These are phyloP conservation scores for Coffea canephora DNA, from an alignment of 257 asterid genomes.

Conservation along the genomic window DNA sequence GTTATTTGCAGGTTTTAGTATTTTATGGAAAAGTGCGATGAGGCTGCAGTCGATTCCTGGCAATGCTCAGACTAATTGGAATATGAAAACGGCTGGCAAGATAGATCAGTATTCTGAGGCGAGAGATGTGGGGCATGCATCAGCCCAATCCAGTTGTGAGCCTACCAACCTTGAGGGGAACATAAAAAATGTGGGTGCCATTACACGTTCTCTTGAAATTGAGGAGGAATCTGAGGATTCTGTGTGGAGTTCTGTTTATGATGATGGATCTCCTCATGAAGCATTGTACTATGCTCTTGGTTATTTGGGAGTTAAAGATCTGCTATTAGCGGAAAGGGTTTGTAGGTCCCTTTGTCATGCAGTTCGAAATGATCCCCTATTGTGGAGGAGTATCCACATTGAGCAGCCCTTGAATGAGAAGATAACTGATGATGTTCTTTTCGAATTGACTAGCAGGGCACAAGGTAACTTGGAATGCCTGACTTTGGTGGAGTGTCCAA, in stretches of 20 bases:
- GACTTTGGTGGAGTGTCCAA: conserved; percentile 62
- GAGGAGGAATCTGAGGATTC: conserved; percentile 33
- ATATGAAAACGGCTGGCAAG: conserved; percentile 15
- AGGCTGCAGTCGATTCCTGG: conserved; percentile 39
- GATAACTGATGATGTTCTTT: conserved; percentile 66
- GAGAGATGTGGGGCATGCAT: conserved; percentile 30
- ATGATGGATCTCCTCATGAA: conserved; percentile 56
- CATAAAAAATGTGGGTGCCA: conserved; percentile 27
- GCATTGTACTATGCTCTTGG: conserved; percentile 45
- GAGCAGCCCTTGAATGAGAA: conserved; percentile 60
- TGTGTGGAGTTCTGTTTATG: conserved; percentile 17
- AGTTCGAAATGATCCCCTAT: conserved; percentile 51
- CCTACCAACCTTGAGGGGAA: conserved; percentile 24
- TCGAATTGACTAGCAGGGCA: conserved; percentile 55
- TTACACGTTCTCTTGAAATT: conserved; percentile 16
- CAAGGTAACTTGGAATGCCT: conserved; percentile 61
- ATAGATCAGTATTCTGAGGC: conserved; percentile 26
- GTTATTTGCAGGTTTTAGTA: conserved; percentile 51
- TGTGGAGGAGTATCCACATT: conserved; percentile 76
- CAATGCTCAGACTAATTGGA: conserved; percentile 27
- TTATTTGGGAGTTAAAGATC: conserved; percentile 67
- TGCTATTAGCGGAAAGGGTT: conserved; percentile 65
- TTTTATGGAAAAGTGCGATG: conserved; percentile 53
- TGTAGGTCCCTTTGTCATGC: conserved; percentile 52
- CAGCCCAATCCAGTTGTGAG: conserved; percentile 27